Base-by-base conservation (phyloP, 2,329 filamentous ascomycete species). In the Botrytis aclada region DNA sequence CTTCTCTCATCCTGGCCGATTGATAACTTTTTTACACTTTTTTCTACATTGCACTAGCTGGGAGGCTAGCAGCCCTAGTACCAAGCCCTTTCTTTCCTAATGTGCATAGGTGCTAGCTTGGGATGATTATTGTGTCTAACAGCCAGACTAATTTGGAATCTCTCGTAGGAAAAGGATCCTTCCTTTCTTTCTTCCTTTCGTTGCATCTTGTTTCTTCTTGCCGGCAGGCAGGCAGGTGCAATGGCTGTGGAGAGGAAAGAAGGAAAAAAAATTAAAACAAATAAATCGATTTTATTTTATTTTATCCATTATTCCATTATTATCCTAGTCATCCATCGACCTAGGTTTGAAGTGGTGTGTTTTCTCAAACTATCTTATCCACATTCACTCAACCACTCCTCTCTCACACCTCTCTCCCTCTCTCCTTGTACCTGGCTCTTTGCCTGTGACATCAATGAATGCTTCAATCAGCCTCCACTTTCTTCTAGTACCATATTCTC, bases 401-500 rank as follows among this genome's bases (percentile, higher is more conserved):
- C 41, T 6, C 51, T 16, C 51, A 29, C 51, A 3, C 39, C 39
- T 7, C 47, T 9, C 22, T 25, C 22, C 43, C 64, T 39, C 32
- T 29, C 65, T 69, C 47, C 58, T 72, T 61, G 47, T 56, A 56
- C 54, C 66, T 69, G 66, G 66, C 66, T 69, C 65, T 37, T 29
- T 69, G 66, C 37, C 66, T 73, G 72, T 73, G 67, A 73, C 72
- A 73, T 73, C 72, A 73, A 65, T 65, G 58, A 61, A 39, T 61
- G 58, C 64, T 66, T 73, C 56, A 43, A 69, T 61, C 63, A 61
- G 63, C 71, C 64, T 72, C 64, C 63, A 70, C 63, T 51, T 60
- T 34, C 58, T 67, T 64, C 41, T 32, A 47, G 62, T 25, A 29
- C 64, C 64, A 54, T 9, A 67, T 29, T 54, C 32, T 34, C 37